These are phyloP conservation scores for Juglanconis oblonga DNA, from an alignment of 2,329 filamentous ascomycete genomes.

Conservation along the genomic window DNA sequence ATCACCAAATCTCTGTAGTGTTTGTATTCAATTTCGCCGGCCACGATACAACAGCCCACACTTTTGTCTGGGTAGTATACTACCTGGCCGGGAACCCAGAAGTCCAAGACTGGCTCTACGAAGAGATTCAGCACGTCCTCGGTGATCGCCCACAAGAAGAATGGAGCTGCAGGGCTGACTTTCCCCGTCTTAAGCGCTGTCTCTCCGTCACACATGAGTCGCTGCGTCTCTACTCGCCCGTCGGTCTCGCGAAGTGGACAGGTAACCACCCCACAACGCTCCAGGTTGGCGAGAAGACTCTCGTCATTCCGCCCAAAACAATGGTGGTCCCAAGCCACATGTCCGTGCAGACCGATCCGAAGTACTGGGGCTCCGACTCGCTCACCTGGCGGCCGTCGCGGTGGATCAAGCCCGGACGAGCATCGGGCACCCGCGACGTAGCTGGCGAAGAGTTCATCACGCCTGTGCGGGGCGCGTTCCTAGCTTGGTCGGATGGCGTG, in stretches of 20 bases:
- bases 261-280: slow-evolving; percentile 22
- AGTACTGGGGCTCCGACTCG: slow-evolving; percentile 25
- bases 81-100: slow-evolving; percentile 42
- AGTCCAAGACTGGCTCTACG: slow-evolving; percentile 42
- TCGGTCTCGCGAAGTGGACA: slow-evolving; percentile 23
- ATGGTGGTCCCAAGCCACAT: slow-evolving; percentile 22
- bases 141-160: slow-evolving; percentile 19
- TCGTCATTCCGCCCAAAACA: slow-evolving; percentile 21
- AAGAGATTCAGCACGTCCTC: slow-evolving; percentile 32
- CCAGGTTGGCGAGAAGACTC: slow-evolving; percentile 18
- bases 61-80: slow-evolving; percentile 38
- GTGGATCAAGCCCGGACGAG: slow-evolving; percentile 18
- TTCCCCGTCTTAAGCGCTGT: slow-evolving; percentile 39
- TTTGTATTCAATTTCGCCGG: slow-evolving; percentile 49
- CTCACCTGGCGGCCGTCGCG: slow-evolving; percentile 25
- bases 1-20: slow-evolving; percentile 21
- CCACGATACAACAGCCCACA: slow-evolving; percentile 48
- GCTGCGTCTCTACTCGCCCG: slow-evolving; percentile 37
- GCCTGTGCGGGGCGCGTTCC: slow-evolving; percentile 19
- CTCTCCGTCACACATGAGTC: slow-evolving; percentile 40
- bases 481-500: slow-evolving; percentile 29
- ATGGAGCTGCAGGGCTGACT: slow-evolving; percentile 34
- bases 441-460: slow-evolving; percentile 20
- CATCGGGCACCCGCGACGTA: neutral
- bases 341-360: slow-evolving; percentile 25